Conservation (phyloP, 352 stramenopile species). For the Peronospora farinosa region DNA sequence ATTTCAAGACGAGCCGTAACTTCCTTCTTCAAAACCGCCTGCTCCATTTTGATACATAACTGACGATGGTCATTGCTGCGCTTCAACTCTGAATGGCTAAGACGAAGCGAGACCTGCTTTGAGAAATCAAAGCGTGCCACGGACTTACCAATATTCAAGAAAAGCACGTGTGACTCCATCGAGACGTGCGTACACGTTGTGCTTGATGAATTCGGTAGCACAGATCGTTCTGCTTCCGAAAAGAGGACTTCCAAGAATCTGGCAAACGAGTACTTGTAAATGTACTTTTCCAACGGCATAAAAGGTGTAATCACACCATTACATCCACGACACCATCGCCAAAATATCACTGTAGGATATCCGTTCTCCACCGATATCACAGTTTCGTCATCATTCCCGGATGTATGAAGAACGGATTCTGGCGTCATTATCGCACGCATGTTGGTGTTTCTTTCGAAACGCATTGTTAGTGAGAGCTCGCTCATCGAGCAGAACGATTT, state of each 20-base stretch:
- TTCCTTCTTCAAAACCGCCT: slow-evolving; percentile 25
- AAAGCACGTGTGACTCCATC: slow-evolving; percentile 64
- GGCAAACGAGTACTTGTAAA: slow-evolving; percentile 97
- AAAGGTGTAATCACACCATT: slow-evolving; percentile 89
- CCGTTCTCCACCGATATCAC: slow-evolving; percentile 19
- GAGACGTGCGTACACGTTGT: slow-evolving; percentile 39
- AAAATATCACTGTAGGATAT: slow-evolving; percentile 88
- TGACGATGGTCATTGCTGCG: slow-evolving; percentile 1
- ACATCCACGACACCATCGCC: slow-evolving; percentile 96
- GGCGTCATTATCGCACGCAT: slow-evolving; percentile 40
- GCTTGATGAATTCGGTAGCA: slow-evolving; percentile 8
- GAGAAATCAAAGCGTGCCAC: slow-evolving; percentile 68
- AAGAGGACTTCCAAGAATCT: slow-evolving; percentile 97
- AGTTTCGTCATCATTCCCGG: slow-evolving; percentile 21
- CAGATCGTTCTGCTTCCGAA: slow-evolving; percentile 52
- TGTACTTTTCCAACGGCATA: slow-evolving; percentile 80
- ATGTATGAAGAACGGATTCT: slow-evolving; percentile 23
- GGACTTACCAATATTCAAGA: slow-evolving; percentile 73
- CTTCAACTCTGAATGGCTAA: slow-evolving; percentile 21
- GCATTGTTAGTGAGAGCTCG: slow-evolving; percentile 26
- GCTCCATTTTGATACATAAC: slow-evolving; percentile 20
- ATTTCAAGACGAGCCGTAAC: slow-evolving; percentile 24
- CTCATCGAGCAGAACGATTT: slow-evolving; percentile 32
- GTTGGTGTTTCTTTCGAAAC: slow-evolving; percentile 39
- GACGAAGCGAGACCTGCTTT: slow-evolving; percentile 35